Evolutionary conservation across 257 asterid genomes (phyloP).

Genomic region (Solanum microdontum): DNA sequence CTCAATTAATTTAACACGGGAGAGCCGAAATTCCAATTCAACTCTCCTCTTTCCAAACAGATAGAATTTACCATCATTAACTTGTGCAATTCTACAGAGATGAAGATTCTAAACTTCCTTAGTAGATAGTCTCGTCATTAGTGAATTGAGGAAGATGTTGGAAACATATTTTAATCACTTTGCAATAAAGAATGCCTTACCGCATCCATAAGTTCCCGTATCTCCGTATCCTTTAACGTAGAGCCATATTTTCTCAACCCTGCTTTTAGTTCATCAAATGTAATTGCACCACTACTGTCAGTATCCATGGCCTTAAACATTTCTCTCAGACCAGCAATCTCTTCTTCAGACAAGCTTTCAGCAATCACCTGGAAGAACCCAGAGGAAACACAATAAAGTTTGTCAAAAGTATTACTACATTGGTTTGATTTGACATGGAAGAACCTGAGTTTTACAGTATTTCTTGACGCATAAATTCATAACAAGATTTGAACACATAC

Average conservation of each 20-base stretch:
- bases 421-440: background rate
- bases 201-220: constrained; percentile 90
- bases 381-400: background rate
- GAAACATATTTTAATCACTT: background rate
- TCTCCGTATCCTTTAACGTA: constrained; percentile 73
- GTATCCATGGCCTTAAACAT: constrained; percentile 93
- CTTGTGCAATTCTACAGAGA: background rate
- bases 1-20: background rate
- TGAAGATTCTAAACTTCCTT: background rate
- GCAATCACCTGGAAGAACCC: constrained; percentile 66
- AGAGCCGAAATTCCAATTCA: background rate
- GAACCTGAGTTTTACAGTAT: background rate
- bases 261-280: constrained; percentile 87
- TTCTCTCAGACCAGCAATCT: constrained; percentile 84
- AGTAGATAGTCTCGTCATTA: background rate
- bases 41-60: background rate
- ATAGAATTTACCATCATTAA: background rate
- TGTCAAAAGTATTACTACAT: background rate
- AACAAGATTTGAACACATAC: constrained; percentile 1
- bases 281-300: constrained; percentile 85
- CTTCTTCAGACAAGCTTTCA: constrained; percentile 93
- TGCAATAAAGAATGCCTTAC: constrained; percentile 26
- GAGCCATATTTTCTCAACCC: constrained; percentile 94
- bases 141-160: background rate
- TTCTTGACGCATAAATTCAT: background rate